Evolutionary conservation across 306 rosid genomes (phyloP), one percentile per base, ranked within the genome.

Genomic region (Medicago lupulina): DNA sequence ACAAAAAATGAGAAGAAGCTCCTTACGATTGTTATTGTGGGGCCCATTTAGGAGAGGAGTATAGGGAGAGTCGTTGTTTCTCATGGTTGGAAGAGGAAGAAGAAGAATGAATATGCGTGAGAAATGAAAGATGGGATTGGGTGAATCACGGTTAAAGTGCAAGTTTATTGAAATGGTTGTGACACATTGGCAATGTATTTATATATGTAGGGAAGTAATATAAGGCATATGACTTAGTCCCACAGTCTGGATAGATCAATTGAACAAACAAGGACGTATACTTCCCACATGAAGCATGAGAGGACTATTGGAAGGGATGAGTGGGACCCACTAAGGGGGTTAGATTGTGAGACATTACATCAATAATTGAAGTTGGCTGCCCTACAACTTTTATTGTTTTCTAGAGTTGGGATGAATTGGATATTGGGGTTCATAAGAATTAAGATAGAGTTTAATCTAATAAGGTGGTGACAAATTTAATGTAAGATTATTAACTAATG

Each of bases 1-100:
- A 49, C 40, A 72, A 43, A 84, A 15, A 11, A 82, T 9, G 1
- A 78, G 57, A 67, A 78, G 25, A 8, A 68, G 12, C 36, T 61
- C 74, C 67, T 81, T 90, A 23, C 50, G 7, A 46, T 81, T 71
- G 46, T 67, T 74, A 2, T 70, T 9, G 76, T 39, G 78, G 79
- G 85, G 8, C 41, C 78, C 90, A 17, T 49, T 40, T 14, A 55
- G 83, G n/a, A 86, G 90, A 40, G 87, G 83, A 49, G 46, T 19
- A 61, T 72, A 60, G 49, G 87, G 61, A 54, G 44, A 31, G 1
- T 43, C 60, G 67, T 61, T 61, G 67, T 61, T 61, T 8, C 21
- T 28, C 67, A 61, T 61, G 17, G 16, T 31, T 31, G 9, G 49
- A 14, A 3, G 53, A 59, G 1, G 76, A 64, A 21, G 65, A 11